phyloP scores from a whole-genome alignment of 140 eudicot species.

The Stevia rebaudiana region DNA sequence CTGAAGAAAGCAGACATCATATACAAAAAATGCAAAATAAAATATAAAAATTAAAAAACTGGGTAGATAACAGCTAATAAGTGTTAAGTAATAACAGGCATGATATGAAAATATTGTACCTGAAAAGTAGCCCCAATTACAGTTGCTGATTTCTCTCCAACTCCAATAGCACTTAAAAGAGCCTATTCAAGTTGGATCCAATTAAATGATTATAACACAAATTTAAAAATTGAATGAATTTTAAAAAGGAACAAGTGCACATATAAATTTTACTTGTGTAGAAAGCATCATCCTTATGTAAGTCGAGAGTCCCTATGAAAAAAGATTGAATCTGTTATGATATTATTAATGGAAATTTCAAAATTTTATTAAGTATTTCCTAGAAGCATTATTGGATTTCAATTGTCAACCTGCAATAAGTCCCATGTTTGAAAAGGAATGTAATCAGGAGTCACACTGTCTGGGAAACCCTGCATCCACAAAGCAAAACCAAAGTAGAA shows the following conservation, averaged over 20 bases:
- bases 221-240: not conserved
- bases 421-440: constrained; percentile 88
- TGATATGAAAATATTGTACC: constrained; percentile 31
- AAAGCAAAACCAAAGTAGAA: not conserved
- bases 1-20: constrained; percentile 33
- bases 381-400: not conserved
- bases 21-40: not conserved
- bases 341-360: not conserved
- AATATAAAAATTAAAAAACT: too few relatives aligned
- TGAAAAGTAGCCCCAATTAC: constrained; percentile 96
- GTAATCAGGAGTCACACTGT: constrained; percentile 94
- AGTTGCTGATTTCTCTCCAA: constrained; percentile 94
- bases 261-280: constrained; percentile 56
- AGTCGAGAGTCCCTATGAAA: constrained; percentile 73
- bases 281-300: constrained; percentile 92
- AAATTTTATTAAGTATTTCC: not conserved
- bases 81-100: not conserved
- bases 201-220: not conserved
- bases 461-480: constrained; percentile 74
- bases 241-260: not conserved
- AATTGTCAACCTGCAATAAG: constrained; percentile 57
- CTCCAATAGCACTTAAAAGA: constrained; percentile 97
- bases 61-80: not conserved
- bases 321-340: constrained; percentile 2
- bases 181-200: constrained; percentile 44